These are phyloP conservation scores for Kwoniella sp. DNA, from an alignment of 768 basidiomycete species.

Conservation along the genomic window DNA sequence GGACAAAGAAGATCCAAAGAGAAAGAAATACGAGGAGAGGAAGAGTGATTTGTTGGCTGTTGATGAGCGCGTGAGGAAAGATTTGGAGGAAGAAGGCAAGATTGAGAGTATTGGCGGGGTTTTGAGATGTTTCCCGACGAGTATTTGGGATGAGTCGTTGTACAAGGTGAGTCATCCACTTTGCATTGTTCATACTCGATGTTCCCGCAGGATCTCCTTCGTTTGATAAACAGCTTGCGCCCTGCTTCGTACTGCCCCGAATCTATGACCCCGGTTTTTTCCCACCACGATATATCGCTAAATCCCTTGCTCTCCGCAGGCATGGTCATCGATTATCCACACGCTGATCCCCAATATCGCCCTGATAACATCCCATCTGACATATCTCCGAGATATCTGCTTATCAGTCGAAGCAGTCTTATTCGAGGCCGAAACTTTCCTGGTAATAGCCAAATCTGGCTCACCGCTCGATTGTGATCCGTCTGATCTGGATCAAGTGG, in stretches of 20 bases:
- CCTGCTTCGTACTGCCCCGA: too few species aligned
- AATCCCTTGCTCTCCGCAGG: slow-evolving; percentile 60
- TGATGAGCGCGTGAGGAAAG: slow-evolving; percentile 64
- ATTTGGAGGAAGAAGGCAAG: slow-evolving; percentile 28
- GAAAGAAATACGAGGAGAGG: slow-evolving; percentile 69
- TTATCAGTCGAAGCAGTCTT: slow-evolving; percentile 90
- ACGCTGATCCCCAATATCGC: slow-evolving; percentile 92
- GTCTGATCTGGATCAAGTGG: slow-evolving; percentile 52
- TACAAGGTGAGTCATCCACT: slow-evolving; percentile 90
- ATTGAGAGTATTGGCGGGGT: slow-evolving; percentile 21
- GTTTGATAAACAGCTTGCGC: too few species aligned
- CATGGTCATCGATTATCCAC: slow-evolving; percentile 97
- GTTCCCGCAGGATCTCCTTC: too few species aligned
- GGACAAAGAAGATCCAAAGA: slow-evolving; percentile 59
- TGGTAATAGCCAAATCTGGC: slow-evolving; percentile 75
- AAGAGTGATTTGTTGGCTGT: slow-evolving; percentile 66
- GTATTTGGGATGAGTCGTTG: slow-evolving; percentile 94
- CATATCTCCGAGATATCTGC: slow-evolving; percentile 81
- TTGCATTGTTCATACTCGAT: too few species aligned
- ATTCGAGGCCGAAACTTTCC: slow-evolving; percentile 96
- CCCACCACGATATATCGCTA: too few species aligned
- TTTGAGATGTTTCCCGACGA: slow-evolving; percentile 83
- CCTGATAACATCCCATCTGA: slow-evolving; percentile 83
- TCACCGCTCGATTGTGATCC: slow-evolving; percentile 49
- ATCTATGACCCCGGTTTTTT: too few species aligned